Conservation (phyloP, 495 filamentous ascomycete genomes). For the Lepraria neglecta region DNA sequence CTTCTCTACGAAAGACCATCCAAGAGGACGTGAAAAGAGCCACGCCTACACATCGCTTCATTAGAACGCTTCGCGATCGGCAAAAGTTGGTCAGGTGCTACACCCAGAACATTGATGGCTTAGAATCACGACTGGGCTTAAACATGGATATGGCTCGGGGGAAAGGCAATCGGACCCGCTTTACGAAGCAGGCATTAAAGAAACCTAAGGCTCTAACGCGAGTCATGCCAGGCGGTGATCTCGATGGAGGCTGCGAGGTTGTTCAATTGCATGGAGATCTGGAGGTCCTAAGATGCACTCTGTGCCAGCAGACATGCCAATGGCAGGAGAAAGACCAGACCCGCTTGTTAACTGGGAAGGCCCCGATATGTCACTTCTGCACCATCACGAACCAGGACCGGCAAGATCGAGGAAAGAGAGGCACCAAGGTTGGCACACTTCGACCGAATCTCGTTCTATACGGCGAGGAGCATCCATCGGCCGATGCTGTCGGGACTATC, state of each 20-base stretch:
- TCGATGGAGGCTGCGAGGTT: constrained; percentile 48
- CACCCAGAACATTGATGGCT: constrained; percentile 66
- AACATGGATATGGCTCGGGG: constrained; percentile 44
- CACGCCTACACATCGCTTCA: constrained; percentile 56
- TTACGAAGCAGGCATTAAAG: constrained; percentile 28
- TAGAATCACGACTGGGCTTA: constrained; percentile 60
- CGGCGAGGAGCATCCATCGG: constrained; percentile 63
- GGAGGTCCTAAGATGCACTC: constrained; percentile 52
- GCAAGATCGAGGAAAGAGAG: constrained; percentile 55
- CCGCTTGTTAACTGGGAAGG: constrained; percentile 45
- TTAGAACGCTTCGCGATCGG: constrained; percentile 53
- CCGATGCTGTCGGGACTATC: constrained; percentile 54
- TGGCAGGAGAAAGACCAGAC: constrained; percentile 49
- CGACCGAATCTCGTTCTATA: constrained; percentile 67
- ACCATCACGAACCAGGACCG: constrained; percentile 48
- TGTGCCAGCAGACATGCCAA: constrained; percentile 51
- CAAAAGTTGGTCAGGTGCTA: constrained; percentile 60
- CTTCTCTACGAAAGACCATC: constrained; percentile 53
- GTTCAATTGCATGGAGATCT: constrained; percentile 63
- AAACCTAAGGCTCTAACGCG: constrained; percentile 15
- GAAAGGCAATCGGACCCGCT: constrained; percentile 45
- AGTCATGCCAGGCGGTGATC: constrained; percentile 24
- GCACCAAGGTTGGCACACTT: constrained; percentile 53
- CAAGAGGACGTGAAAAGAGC: constrained; percentile 44
- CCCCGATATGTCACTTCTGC: constrained; percentile 59